A percentile compares a stretch with the other conserved stretches of the same genome.
phyloP scores from a whole-genome alignment of 371 early-diverging fungal species.

The Syncephalis fuscata region DNA sequence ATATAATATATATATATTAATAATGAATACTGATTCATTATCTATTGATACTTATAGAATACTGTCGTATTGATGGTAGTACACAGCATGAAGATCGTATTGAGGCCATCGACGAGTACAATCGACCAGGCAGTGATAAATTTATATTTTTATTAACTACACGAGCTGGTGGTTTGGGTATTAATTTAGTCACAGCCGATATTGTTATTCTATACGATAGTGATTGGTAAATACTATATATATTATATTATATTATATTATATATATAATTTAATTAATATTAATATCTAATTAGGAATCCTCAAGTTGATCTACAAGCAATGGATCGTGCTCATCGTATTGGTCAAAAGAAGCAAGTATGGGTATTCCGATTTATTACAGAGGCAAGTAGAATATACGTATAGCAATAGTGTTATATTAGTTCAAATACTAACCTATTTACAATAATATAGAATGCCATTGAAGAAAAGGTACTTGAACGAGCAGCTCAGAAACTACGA shows the following conservation, averaged over 20 bases:
- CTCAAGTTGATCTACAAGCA: conserved; percentile 93
- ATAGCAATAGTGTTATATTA: background rate
- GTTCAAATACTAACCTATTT: background rate
- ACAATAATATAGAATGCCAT: conserved; percentile 46
- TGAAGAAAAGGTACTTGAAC: conserved; percentile 95
- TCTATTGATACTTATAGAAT: conserved; percentile 25
- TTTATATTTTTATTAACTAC: conserved; percentile 97
- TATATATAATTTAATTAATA: background rate
- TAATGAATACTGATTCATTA: background rate
- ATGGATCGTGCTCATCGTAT: conserved; percentile 98
- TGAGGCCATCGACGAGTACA: conserved; percentile 89
- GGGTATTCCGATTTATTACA: conserved; percentile 95
- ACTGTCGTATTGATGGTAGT: conserved; percentile 97
- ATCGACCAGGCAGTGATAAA: conserved; percentile 72
- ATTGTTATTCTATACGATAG: conserved; percentile 96
- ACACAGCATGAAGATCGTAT: conserved; percentile 91
- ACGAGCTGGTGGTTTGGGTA: conserved; percentile 97
- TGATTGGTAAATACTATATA: conserved; percentile 57
- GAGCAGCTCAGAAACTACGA: conserved; percentile 92
- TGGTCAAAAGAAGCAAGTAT: conserved; percentile 97
- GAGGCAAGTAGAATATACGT: conserved; percentile 25
- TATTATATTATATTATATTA: background rate
- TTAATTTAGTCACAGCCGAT: conserved; percentile 96
- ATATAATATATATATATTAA: background rate
- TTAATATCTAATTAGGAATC: conserved; percentile 34